phyloP scores from a whole-genome alignment of 768 basidiomycete genomes.

The Leccinum aurantiacum region DNA sequence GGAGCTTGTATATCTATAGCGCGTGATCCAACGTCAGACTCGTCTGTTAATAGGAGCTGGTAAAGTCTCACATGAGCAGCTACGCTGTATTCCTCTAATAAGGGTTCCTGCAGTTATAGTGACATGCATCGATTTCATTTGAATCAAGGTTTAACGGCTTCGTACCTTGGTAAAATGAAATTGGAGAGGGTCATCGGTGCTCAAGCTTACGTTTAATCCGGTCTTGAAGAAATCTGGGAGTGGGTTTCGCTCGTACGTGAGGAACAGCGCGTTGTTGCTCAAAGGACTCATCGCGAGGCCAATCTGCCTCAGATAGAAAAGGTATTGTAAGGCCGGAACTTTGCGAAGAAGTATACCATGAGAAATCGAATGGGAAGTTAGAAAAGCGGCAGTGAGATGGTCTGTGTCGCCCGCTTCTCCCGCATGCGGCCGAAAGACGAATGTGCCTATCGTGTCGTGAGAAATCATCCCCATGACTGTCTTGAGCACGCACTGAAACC shows the following conservation, averaged over 20 bases:
- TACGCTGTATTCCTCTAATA: conserved; percentile 96
- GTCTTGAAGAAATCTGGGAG: conserved; percentile 96
- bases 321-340: conserved; percentile 94
- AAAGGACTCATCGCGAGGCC: conserved; percentile 98
- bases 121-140: not conserved
- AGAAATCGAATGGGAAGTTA: conserved; percentile 96
- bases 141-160: not conserved
- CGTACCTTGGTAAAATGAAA: conserved; percentile 96
- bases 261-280: conserved; percentile 96
- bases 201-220: conserved; percentile 93
- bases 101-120: conserved; percentile 63
- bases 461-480: conserved; percentile 4
- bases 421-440: conserved; percentile 94
- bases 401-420: conserved; percentile 99
- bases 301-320: conserved; percentile 98
- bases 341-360: conserved; percentile 98
- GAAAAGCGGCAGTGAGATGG: conserved; percentile 93
- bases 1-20: conserved; percentile 88
- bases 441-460: conserved; percentile 70
- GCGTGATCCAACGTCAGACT: conserved; percentile 2
- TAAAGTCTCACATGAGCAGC: conserved; percentile 78
- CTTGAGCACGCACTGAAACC: conserved; percentile 75
- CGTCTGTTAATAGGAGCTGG: not conserved
- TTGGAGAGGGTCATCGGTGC: conserved; percentile 93
- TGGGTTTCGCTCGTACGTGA: conserved; percentile 96